Percentiles rank a stretch among this genome's conserved stretches.
phyloP scores from a whole-genome alignment of 2,329 filamentous ascomycete species.

The Sphaerulina musiva region DNA sequence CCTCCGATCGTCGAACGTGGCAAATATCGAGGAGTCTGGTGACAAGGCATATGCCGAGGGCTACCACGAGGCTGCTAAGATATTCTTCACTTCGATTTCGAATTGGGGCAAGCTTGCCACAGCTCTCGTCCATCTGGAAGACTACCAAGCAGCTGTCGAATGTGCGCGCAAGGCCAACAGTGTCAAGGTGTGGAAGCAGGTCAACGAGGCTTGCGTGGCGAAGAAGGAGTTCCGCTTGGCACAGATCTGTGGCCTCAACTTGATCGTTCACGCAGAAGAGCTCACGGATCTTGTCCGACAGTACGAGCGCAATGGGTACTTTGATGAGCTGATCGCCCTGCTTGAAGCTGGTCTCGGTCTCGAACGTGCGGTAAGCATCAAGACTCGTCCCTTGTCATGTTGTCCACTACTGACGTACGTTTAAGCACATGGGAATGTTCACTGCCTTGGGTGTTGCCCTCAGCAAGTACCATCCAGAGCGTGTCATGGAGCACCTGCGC shows the following conservation, averaged over 20 bases:
- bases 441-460: slow-evolving; percentile 87
- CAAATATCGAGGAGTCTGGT: slow-evolving; percentile 91
- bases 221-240: slow-evolving; percentile 99
- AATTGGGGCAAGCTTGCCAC: slow-evolving; percentile 99
- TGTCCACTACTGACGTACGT: slow-evolving; percentile 4
- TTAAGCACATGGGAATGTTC: slow-evolving; percentile 95
- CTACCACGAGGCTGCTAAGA: slow-evolving; percentile 92
- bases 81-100: slow-evolving; percentile 96
- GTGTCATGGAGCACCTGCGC: slow-evolving; percentile 96
- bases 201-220: slow-evolving; percentile 88
- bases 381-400: too few species aligned
- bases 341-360: slow-evolving; percentile 92
- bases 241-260: slow-evolving; percentile 96
- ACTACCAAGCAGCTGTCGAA: slow-evolving; percentile 96
- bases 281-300: slow-evolving; percentile 87
- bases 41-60: slow-evolving; percentile 97
- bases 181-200: slow-evolving; percentile 98
- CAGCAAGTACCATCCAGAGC: slow-evolving; percentile 89
- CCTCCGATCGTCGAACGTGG: slow-evolving; percentile 84
- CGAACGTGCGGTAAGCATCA: slow-evolving; percentile 47
- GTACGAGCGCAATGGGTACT: slow-evolving; percentile 95
- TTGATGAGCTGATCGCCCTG: slow-evolving; percentile 91
- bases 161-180: slow-evolving; percentile 98
- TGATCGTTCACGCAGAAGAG: slow-evolving; percentile 96
- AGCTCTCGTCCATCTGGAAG: slow-evolving; percentile 90